Percentiles rank a stretch among this genome's conserved stretches.
Conservation (phyloP, 1,284 basidiomycete species). For the Cryptococcus jaspeensis region DNA sequence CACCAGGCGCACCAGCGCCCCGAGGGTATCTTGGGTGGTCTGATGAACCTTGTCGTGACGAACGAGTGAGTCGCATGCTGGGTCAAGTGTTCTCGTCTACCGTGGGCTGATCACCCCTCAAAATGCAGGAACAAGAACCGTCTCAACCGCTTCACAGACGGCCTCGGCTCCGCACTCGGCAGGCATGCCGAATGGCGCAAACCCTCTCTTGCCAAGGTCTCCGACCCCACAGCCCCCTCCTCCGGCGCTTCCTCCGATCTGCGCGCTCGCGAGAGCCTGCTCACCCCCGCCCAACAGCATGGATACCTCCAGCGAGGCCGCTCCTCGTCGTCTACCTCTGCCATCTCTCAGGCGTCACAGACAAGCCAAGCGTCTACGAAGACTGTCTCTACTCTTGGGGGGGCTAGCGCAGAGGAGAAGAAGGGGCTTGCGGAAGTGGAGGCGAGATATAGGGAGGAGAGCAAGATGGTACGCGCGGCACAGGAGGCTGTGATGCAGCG, state of each 20-base stretch:
- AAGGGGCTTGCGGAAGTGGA: slow-evolving; percentile 20
- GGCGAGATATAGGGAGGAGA: slow-evolving; percentile 44
- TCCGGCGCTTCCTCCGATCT: slow-evolving; percentile 58
- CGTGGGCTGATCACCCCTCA: background rate
- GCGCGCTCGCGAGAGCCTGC: slow-evolving; percentile 79
- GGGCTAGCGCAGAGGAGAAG: slow-evolving; percentile 31
- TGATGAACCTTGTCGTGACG: slow-evolving; percentile 83
- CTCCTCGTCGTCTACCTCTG: slow-evolving; percentile 34
- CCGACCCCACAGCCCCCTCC: slow-evolving; percentile 60
- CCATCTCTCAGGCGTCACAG: slow-evolving; percentile 57
- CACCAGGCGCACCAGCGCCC: slow-evolving; percentile 54
- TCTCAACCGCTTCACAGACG: slow-evolving; percentile 69
- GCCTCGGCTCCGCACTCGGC: slow-evolving; percentile 87
- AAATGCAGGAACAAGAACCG: slow-evolving; percentile 42
- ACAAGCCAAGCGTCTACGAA: slow-evolving; percentile 54
- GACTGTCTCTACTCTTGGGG: slow-evolving; percentile 52
- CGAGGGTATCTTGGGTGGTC: slow-evolving; percentile 70
- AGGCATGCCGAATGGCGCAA: slow-evolving; percentile 62
- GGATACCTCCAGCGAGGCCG: slow-evolving; percentile 30
- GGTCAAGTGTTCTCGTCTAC: too few species aligned
- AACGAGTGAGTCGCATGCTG: slow-evolving; percentile 57
- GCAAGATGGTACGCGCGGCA: slow-evolving; percentile 67
- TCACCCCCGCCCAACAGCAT: slow-evolving; percentile 53
- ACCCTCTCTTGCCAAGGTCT: slow-evolving; percentile 81
- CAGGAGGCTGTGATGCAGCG: slow-evolving; percentile 82